Base-by-base conservation (phyloP, 2,329 filamentous ascomycete genomes). In the Bipolaris cookei region DNA sequence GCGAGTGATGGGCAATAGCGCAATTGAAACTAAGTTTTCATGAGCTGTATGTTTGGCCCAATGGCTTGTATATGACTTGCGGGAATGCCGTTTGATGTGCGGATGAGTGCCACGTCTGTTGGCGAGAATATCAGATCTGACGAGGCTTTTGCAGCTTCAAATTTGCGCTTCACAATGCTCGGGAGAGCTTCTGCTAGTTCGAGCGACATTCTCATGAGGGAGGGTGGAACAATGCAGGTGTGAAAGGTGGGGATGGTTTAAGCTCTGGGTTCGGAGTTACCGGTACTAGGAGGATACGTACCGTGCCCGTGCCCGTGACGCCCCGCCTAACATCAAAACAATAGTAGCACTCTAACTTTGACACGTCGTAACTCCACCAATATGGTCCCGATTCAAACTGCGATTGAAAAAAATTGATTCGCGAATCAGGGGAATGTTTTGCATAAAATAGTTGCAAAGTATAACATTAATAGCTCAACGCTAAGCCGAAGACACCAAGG, bases 1-100 rank as follows among this genome's bases (percentile, higher is more conserved):
- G 87, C 87, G 4, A 92, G 81, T 0, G 88, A 77, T 0, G 88
- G 88, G 7, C 88, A 89, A 79, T 86, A 91, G 49, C 89, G 87
- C 2, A 92, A 78, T 76, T 92, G 89, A 70, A 91, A 90, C 88
- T 90, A 45, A n/a, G 25, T 34, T 8, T 14, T 42, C 46, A 59
- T 72, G 41, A 71, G 65, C 48, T 20, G 18, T 10, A 25, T 50
- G 41, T 37, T 25, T 46, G 23, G 18, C 18, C 38, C 49, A 56
- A 41, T 25, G 42, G 37, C 32, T 35, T 34, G 23, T 23, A 55
- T 54, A 35, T 51, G 59, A 68, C 75, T 60, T 61, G 78, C 77
- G 51, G 76, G 76, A 59, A 78, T 65, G 54, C 72, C 71, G 28
- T 66, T 56, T 8, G 71, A 72, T 11, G 74, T 76, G 53, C 64